Base-by-base conservation (phyloP, 2,329 filamentous ascomycete genomes). In the Ophiostoma piceae region DNA sequence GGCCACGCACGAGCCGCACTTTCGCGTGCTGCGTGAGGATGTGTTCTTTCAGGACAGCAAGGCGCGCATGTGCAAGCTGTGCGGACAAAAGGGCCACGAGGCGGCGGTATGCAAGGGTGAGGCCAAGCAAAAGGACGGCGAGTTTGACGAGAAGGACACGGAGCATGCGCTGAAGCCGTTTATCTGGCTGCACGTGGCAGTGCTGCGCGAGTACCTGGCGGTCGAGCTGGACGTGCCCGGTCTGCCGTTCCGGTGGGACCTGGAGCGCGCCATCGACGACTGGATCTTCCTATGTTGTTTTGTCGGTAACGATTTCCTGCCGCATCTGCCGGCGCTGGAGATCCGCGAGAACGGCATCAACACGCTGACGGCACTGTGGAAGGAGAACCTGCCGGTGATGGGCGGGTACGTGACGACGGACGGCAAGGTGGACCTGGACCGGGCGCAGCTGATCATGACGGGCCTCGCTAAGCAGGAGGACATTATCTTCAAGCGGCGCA, bases 221-320 rank as follows among this genome's bases (percentile, higher is more conserved):
- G 90, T 92, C 68, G 95, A 99, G 80, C 88, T 99, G 75, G 86
- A 91, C 76, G 89, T 97, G 43, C 90, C 92, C 22, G 86, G 88
- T 70, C 87, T 97, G 74, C 89, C 90, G 1, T 98, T 98, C 80
- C 87, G 87, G 69, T 98, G 96, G 79, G 93, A 99, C 77, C 84
- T 99, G 64, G 95, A 99, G 80, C 89, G 95, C 74, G 94, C 94
- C 35, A 87, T 98, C 71, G 95, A 98, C 79, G 94, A 98, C 78
- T 98, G 94, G 95, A 92, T 98, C 16, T 98, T 98, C 79, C 95
- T 98, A 88, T 98, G 94, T 81, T 98, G 96, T 82, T 98, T 98
- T 78, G 94, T 98, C 70, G 94, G 94, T 74, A 99, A 99, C 79
- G 96, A 99, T 82, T 99, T 99, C 81, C 82, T 99, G 74, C 95